phyloP scores from a whole-genome alignment of 495 filamentous ascomycete genomes.

The Penicillium waksmanii region DNA sequence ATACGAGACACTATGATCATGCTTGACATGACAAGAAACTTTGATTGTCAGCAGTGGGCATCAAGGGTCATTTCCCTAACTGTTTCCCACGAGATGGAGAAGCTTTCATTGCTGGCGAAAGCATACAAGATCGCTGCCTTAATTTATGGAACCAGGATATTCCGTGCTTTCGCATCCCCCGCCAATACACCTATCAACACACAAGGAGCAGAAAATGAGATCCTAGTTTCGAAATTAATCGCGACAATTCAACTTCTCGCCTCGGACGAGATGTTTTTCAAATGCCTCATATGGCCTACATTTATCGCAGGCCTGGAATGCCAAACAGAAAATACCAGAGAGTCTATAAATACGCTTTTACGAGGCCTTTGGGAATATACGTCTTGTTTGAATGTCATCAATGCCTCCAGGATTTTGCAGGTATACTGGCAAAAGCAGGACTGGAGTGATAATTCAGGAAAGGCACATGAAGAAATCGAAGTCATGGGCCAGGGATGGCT shows the following conservation, averaged over 20 bases:
- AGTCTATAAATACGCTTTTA: not conserved
- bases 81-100: not conserved
- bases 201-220: not conserved
- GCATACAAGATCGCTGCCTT: not conserved
- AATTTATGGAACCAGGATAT: not conserved
- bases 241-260: conserved; percentile 30
- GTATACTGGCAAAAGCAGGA: not conserved
- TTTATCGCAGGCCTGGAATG: conserved; percentile 55
- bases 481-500: conserved; percentile 2
- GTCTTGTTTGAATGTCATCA: conserved; percentile 33
- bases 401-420: conserved; percentile 8
- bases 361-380: conserved; percentile 30
- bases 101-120: not conserved
- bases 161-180: not conserved
- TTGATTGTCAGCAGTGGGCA: not conserved
- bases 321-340: conserved; percentile 5
- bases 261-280: conserved; percentile 48
- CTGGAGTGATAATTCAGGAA: not conserved
- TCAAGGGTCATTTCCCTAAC: not conserved
- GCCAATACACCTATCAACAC: not conserved
- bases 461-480: not conserved
- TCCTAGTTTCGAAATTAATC: not conserved
- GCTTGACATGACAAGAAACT: not conserved
- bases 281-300: conserved; percentile 55
- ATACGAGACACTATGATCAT: not conserved